Evolutionary conservation across 441 rosid species (phyloP), one percentile per base, ranked within the genome.

Genomic region (Omphalea diandra): DNA sequence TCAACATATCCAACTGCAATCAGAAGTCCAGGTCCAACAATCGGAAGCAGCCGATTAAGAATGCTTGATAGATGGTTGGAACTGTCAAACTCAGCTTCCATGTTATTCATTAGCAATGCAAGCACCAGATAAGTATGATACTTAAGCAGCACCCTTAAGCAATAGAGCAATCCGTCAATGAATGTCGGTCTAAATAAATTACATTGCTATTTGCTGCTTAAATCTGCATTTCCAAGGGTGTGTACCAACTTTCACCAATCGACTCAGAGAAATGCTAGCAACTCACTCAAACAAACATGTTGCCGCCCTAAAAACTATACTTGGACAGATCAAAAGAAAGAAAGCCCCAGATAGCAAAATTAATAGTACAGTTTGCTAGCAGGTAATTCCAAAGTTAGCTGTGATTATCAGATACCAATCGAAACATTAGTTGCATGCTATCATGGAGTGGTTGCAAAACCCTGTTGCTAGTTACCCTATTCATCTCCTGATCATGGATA

Each of bases 1-100:
- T 95, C 98, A 63, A 95, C 83, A 83, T 95, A 95, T 75, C 92
- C 93, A 9, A 90, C 68, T 58, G 98, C 81, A 76, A 95, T 80
- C 77, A 95, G 75, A 79, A 93, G 86, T 14, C 77, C 96, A 0
- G 97, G 97, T 62, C 89, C 81, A 69, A 86, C 47, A 49, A 81
- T 82, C 57, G 95, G 97, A 78, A 87, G 82, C 80, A 84, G 60
- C 49, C 82, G 88, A 68, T 75, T 79, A 68, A 84, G 75, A 70
- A 82, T 70, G 54, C 84, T 83, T 18, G 78, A 74, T 67, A 54
- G 80, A 75, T 81, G 71, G 74, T 80, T 82, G 69, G 70, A 58
- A 75, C 43, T 84, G 72, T 63, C 79, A 52, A 52, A 66, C 75
- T 87, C 89, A 66, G 82, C 80, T 73, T 90, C 98, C 98, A 94